Evolutionary conservation across 192 early-diverging fungal genomes (phyloP).

Genomic region (Rhizophagus clarus): DNA sequence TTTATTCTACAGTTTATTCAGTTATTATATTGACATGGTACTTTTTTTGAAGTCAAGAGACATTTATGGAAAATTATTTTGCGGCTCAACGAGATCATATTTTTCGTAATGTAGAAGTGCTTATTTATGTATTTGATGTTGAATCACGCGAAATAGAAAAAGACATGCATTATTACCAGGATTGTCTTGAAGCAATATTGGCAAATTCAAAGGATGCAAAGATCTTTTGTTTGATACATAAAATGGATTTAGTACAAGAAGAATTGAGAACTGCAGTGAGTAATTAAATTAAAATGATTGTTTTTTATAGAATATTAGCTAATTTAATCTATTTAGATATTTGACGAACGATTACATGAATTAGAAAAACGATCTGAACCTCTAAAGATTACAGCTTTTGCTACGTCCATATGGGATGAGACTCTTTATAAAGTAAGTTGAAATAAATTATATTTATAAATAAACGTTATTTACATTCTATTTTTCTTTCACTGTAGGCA

Average conservation of each 20-base stretch:
- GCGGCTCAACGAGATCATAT: conserved; percentile 90
- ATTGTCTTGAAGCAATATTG: conserved; percentile 80
- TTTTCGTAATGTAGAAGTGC: conserved; percentile 97
- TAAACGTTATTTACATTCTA: background rate
- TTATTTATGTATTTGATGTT: conserved; percentile 98
- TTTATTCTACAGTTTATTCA: conserved; percentile 12
- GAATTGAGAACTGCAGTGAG: conserved; percentile 66
- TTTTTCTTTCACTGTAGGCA: conserved; percentile 54
- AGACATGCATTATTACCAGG: conserved; percentile 91
- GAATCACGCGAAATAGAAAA: conserved; percentile 89
- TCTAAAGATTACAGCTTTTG: conserved; percentile 68
- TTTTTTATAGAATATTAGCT: conserved; percentile 17
- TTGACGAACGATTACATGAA: conserved; percentile 63
- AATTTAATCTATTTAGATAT: conserved; percentile 52
- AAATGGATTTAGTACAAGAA: conserved; percentile 93
- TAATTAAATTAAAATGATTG: conserved; percentile 1
- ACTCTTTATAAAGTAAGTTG: conserved; percentile 76
- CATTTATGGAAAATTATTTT: conserved; percentile 97
- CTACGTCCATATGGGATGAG: conserved; percentile 91
- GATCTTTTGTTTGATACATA: conserved; percentile 96
- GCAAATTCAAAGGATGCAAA: conserved; percentile 84
- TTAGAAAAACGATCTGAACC: conserved; percentile 71
- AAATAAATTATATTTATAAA: background rate
- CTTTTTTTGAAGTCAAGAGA: conserved; percentile 69
- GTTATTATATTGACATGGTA: background rate